Evolutionary conservation across 1,284 basidiomycete species (phyloP).

Genomic region (Rhodotorula sp.): DNA sequence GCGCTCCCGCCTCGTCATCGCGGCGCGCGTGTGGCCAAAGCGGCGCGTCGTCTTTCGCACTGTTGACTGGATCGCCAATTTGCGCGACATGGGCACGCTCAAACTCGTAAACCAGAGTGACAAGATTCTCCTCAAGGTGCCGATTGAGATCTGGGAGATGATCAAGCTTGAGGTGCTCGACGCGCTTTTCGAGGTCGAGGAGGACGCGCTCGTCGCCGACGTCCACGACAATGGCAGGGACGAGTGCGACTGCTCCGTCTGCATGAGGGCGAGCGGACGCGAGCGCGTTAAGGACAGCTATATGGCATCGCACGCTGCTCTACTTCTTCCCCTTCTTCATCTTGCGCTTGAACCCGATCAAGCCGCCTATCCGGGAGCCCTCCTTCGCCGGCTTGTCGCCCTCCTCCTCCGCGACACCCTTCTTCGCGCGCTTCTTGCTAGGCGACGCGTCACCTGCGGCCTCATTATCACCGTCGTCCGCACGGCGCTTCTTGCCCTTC

Average conservation of each 20-base stretch:
- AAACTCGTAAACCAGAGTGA: fast-evolving
- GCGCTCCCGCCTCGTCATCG: neutral
- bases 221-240: neutral
- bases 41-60: too few relatives aligned
- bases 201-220: neutral
- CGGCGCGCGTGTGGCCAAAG: neutral
- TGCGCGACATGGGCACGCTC: neutral
- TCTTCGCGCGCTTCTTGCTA: conserved; percentile 25
- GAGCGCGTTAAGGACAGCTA: neutral
- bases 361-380: conserved; percentile 22
- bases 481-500: conserved; percentile 7
- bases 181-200: neutral
- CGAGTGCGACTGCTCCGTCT: neutral
- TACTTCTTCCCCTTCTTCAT: conserved; percentile 4
- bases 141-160: neutral
- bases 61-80: neutral
- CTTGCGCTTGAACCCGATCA: conserved; percentile 35
- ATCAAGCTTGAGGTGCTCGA: neutral
- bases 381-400: conserved; percentile 8
- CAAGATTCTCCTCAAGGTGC: neutral
- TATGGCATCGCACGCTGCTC: neutral
- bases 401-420: conserved; percentile 1
- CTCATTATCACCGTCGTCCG: conserved; percentile 2
- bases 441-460: neutral
- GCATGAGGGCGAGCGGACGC: neutral